Evolutionary conservation across 2,329 filamentous ascomycete species (phyloP), one percentile per base, ranked within the genome.

Genomic region (Aspergillus sp.): DNA sequence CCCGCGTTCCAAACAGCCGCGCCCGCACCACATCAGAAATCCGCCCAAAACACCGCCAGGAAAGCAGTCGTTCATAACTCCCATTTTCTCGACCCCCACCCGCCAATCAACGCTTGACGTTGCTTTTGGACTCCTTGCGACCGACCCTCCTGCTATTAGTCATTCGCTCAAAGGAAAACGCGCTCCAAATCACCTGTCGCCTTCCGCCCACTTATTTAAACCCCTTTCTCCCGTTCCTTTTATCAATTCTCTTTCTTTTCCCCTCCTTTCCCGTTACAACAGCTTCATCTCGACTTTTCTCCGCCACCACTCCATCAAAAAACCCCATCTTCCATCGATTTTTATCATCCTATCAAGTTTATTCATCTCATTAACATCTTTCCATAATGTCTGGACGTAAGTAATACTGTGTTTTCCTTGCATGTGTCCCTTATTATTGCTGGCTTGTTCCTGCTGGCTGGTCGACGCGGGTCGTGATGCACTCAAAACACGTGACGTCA

Each of bases 331-430:
- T 57, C 24, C 45, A 64, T 65, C 58, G 23, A 55, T 48, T 53
- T 55, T 62, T 62, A 47, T 55, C 56, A 31, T 15, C 47, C 19
- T 43, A 50, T 46, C 35, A 39, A n/a, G 8, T 23, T 51, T 39
- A 57, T 52, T 55, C 54, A 58, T 43, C 49, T 24, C 53, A 35
- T 58, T 31, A 60, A 51, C n/a, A 46, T 33, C 21, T 40, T 12
- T 46, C 46, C 66, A 74, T 59, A 52, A 76, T 76, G 74, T 73
- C 74, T 72, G 74, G 74, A 74, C 74, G 74, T 76, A 68, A 72
- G 74, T 76, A 63, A 54, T 52, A 19, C 54, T 3, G 39, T 1
- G 62, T 17, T 31, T 44, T 56, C 35, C 4, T n/a, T n/a, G 35
- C 15, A 39, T 45, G 51, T 37, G 11, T 52, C 27, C 23, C 44